A percentile compares a stretch with the other conserved stretches of the same genome.
Conservation (phyloP, 2,329 filamentous ascomycete species). For the Cladorrhinum sp. region DNA sequence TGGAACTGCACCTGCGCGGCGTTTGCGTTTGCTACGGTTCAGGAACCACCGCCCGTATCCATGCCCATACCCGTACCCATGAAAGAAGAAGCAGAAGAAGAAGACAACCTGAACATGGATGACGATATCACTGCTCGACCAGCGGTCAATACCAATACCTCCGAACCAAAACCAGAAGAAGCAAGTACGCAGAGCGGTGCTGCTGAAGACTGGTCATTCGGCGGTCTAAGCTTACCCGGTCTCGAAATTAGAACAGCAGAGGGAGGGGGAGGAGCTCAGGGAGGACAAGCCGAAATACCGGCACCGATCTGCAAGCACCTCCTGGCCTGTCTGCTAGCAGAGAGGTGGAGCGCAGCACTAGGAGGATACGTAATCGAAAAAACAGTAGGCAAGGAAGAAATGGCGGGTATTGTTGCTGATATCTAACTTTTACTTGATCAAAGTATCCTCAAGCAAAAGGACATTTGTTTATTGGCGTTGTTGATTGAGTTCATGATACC, state of each 20-base stretch:
- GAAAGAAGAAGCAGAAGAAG: background rate
- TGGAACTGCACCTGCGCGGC: conserved; percentile 92
- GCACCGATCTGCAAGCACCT: conserved; percentile 88
- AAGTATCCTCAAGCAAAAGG: background rate
- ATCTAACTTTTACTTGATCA: conserved; percentile 27
- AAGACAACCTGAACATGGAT: conserved; percentile 16
- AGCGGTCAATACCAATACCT: too few relatives aligned
- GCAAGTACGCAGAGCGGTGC: too few relatives aligned
- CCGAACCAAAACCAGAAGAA: too few relatives aligned
- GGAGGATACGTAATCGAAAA: conserved; percentile 54
- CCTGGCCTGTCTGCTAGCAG: conserved; percentile 74
- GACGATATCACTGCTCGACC: too few relatives aligned
- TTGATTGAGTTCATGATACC: background rate
- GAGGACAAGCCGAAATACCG: conserved; percentile 38
- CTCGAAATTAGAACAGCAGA: background rate
- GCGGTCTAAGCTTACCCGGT: conserved; percentile 43
- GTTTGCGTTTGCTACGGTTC: conserved; percentile 67
- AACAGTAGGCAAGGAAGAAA: conserved; percentile 59
- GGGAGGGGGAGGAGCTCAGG: conserved; percentile 29
- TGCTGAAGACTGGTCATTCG: conserved; percentile 41
- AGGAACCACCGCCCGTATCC: background rate
- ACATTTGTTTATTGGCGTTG: background rate
- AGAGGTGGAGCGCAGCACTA: conserved; percentile 60
- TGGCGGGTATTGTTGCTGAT: conserved; percentile 65
- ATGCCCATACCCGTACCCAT: background rate